Conservation (phyloP, 371 early-diverging fungal genomes). For the Coemansia sp. region DNA sequence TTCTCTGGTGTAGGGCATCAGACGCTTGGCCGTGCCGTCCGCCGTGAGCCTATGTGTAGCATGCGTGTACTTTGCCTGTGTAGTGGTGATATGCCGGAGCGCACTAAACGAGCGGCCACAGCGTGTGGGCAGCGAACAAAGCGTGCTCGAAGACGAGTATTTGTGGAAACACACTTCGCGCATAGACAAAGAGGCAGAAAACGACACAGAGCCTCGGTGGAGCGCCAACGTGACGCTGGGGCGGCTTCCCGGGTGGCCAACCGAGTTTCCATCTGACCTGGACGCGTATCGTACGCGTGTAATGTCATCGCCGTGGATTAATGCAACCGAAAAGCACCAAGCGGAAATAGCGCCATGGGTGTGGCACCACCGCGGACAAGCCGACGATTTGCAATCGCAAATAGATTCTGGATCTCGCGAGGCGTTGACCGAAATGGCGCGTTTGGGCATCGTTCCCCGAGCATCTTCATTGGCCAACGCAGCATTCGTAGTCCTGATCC, state of each 20-base stretch:
- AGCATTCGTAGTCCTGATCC: conserved; percentile 63
- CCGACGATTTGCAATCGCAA: conserved; percentile 24
- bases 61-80: conserved; percentile 13
- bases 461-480: conserved; percentile 54
- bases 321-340: conserved; percentile 14
- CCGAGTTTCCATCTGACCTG: conserved; percentile 38
- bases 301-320: conserved; percentile 21
- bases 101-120: conserved; percentile 11
- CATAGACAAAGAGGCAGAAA: background rate
- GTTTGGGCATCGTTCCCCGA: conserved; percentile 12
- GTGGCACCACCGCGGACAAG: conserved; percentile 52
- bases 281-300: conserved; percentile 31
- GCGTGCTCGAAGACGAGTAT: background rate
- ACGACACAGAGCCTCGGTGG: background rate
- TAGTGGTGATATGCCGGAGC: conserved; percentile 9
- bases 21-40: conserved; percentile 21
- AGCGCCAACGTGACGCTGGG: conserved; percentile 13
- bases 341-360: conserved; percentile 52
- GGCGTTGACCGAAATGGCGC: conserved; percentile 18
- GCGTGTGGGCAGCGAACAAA: background rate
- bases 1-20: conserved; percentile 15
- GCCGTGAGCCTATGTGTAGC: conserved; percentile 17
- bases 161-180: background rate
- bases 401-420: background rate
- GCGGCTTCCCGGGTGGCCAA: conserved; percentile 45